phyloP scores from a whole-genome alignment of 1,139 yeast genomes.

The Magnusiomyces fungicola region DNA sequence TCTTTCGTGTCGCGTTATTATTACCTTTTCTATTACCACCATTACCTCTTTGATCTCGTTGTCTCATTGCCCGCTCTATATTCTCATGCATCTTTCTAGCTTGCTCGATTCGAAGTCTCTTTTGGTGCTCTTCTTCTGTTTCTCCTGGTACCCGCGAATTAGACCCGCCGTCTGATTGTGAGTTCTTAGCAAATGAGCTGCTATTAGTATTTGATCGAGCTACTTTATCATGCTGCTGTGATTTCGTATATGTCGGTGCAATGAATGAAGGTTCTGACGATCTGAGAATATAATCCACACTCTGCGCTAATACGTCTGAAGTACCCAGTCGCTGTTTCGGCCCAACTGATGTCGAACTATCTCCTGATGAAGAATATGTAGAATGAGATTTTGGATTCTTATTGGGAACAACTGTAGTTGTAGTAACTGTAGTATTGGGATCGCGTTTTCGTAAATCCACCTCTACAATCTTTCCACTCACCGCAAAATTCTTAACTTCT shows the following conservation, averaged over 20 bases:
- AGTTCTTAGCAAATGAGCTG: too few species aligned
- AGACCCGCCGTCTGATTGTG: too few species aligned
- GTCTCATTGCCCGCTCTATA: conserved; percentile 4
- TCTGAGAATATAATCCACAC: background rate
- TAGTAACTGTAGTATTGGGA: too few species aligned
- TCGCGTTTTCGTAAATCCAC: conserved; percentile 1
- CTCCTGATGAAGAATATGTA: too few species aligned
- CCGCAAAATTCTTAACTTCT: conserved; percentile 4
- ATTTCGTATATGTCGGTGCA: background rate
- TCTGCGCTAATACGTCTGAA: background rate
- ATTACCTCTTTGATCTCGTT: conserved; percentile 1
- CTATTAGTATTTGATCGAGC: too few species aligned
- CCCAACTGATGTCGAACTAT: background rate
- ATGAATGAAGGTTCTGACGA: background rate
- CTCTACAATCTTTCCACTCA: conserved; percentile 2
- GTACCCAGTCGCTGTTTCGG: background rate
- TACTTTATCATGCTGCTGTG: background rate
- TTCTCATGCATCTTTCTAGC: conserved; percentile 6
- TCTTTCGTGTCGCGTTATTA: background rate
- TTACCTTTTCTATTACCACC: too few species aligned
- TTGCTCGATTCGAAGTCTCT: background rate
- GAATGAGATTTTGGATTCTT: too few species aligned
- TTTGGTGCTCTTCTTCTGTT: background rate
- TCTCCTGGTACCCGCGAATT: too few species aligned
- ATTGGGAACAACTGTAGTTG: too few species aligned